These are phyloP conservation scores for Syzygium syzygioides DNA, from an alignment of 441 rosid genomes.

Conservation along the genomic window DNA sequence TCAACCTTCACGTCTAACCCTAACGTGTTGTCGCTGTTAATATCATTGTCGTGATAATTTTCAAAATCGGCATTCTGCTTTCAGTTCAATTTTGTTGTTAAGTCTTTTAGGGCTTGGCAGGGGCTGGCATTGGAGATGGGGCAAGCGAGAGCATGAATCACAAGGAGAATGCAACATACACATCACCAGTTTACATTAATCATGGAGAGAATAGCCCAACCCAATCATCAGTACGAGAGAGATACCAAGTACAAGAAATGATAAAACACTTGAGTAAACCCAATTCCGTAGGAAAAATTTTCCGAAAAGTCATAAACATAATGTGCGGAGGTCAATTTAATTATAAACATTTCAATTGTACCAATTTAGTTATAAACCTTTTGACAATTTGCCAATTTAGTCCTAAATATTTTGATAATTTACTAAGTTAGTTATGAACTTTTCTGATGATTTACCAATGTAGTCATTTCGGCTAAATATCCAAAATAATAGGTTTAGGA, in stretches of 20 bases:
- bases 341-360: too few relatives aligned
- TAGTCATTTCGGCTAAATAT: too few relatives aligned
- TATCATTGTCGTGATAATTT: not conserved
- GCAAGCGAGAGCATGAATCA: not conserved
- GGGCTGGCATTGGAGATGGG: not conserved
- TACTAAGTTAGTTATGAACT: too few relatives aligned
- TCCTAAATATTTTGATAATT: too few relatives aligned
- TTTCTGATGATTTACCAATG: too few relatives aligned
- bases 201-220: not conserved
- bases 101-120: not conserved
- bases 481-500: too few relatives aligned
- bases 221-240: not conserved
- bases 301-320: too few relatives aligned
- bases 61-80: not conserved
- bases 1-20: not conserved
- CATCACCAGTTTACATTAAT: not conserved
- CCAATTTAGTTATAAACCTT: too few relatives aligned
- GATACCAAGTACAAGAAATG: not conserved
- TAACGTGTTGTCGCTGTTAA: not conserved
- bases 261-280: not conserved
- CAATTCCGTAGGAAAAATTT: not conserved
- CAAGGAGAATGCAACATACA: not conserved
- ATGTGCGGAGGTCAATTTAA: too few relatives aligned
- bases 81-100: too few relatives aligned
- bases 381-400: too few relatives aligned